phyloP scores from a whole-genome alignment of 2,329 filamentous ascomycete genomes.

The Claviceps citrina region DNA sequence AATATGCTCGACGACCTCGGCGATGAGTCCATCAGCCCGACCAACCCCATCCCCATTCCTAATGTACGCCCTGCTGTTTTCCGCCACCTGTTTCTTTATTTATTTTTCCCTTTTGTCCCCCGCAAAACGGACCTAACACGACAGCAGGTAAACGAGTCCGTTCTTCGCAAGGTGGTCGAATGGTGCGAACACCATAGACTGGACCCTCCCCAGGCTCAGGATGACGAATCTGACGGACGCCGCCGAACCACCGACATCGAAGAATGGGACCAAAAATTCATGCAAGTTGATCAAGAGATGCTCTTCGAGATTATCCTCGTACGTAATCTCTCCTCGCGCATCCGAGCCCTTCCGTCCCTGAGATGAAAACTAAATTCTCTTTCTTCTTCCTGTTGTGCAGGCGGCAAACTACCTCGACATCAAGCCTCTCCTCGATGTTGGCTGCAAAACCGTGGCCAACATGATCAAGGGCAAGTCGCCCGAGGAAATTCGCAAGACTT shows the following conservation, averaged over 20 bases:
- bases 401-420: slow-evolving; percentile 98
- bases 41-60: slow-evolving; percentile 70
- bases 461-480: slow-evolving; percentile 99
- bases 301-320: slow-evolving; percentile 97
- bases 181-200: slow-evolving; percentile 94
- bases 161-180: slow-evolving; percentile 90
- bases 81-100: too few species aligned
- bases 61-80: slow-evolving; percentile 40
- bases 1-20: slow-evolving; percentile 95
- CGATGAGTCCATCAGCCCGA: slow-evolving; percentile 35
- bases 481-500: slow-evolving; percentile 97
- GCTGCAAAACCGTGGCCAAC: slow-evolving; percentile 93
- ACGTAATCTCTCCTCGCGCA: slow-evolving; percentile 21
- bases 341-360: too few species aligned
- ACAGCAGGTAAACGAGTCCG: slow-evolving; percentile 71
- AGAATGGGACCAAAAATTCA: slow-evolving; percentile 99
- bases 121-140: neutral
- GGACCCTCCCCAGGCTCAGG: slow-evolving; percentile 66
- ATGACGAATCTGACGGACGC: slow-evolving; percentile 83
- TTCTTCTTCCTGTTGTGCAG: too few species aligned
- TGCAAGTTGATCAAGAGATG: slow-evolving; percentile 99
- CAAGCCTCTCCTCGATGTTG: slow-evolving; percentile 92
- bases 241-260: slow-evolving; percentile 99
- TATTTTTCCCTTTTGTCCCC: too few species aligned
- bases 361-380: too few species aligned